Percentiles rank a stretch among this genome's conserved stretches.
Evolutionary conservation across 179 eudicot species (phyloP).

Genomic region (Actinidia arguta): DNA sequence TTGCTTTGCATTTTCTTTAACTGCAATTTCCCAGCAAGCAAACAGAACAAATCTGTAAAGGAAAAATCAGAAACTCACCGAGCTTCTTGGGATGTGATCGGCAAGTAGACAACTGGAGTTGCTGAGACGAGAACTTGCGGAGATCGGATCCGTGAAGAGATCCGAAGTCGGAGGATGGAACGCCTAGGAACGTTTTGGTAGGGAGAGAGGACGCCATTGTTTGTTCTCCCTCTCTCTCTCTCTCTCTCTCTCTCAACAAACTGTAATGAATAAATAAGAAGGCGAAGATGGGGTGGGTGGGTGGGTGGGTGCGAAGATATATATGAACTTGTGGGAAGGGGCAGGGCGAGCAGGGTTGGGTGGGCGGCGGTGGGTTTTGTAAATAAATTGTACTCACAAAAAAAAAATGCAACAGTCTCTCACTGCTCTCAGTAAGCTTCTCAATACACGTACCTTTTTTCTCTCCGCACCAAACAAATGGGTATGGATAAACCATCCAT

Average conservation of each 20-base stretch:
- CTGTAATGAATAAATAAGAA: too few species aligned
- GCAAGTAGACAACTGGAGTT: slow-evolving; percentile 37
- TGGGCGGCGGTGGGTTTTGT: neutral
- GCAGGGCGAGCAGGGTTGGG: neutral
- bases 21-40: too few species aligned
- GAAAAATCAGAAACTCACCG: slow-evolving; percentile 24
- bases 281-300: neutral
- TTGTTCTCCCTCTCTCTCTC: neutral
- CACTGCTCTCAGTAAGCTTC: too few species aligned
- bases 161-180: slow-evolving; percentile 34
- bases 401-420: too few species aligned
- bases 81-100: slow-evolving; percentile 32
- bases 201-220: slow-evolving; percentile 44
- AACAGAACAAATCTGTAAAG: too few species aligned
- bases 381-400: too few species aligned
- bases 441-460: too few species aligned
- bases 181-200: slow-evolving; percentile 38
- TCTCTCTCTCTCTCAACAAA: neutral
- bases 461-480: too few species aligned
- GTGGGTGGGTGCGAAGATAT: neutral
- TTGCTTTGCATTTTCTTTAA: too few species aligned
- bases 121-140: slow-evolving; percentile 24
- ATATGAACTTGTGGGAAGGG: neutral
- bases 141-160: slow-evolving; percentile 37
- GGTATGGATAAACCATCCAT: too few species aligned